Percentiles rank a stretch among this genome's conserved stretches.
Conservation (phyloP, 805 yeast species). For the Lipomyces sp. region DNA sequence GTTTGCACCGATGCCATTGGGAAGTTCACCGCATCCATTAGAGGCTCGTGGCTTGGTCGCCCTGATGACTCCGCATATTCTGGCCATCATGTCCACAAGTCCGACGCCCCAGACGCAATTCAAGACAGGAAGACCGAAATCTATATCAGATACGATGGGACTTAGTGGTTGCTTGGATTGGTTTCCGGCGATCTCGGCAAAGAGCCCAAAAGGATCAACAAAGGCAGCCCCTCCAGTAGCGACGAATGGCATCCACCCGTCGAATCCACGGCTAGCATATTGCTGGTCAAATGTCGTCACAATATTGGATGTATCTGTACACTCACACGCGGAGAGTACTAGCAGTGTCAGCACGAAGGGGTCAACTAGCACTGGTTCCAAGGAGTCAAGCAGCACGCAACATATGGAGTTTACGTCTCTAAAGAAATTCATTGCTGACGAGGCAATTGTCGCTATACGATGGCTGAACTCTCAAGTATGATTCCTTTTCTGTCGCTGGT, state of each 20-base stretch:
- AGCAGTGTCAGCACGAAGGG: conserved; percentile 35
- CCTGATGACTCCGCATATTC: conserved; percentile 49
- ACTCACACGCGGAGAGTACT: not conserved
- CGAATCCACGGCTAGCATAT: conserved; percentile 56
- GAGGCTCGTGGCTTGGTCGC: conserved; percentile 62
- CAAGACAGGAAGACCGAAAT: conserved; percentile 50
- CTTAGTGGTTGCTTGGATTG: conserved; percentile 52
- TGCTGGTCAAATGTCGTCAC: conserved; percentile 64
- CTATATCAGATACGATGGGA: conserved; percentile 33
- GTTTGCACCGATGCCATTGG: conserved; percentile 57
- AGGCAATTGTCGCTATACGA: conserved; percentile 50
- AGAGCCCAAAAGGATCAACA: not conserved
- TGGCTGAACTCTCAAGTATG: conserved; percentile 50
- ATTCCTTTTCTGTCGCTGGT: not conserved
- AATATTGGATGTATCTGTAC: conserved; percentile 46
- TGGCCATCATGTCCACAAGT: conserved; percentile 54
- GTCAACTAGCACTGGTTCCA: no score
- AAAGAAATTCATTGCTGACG: conserved; percentile 47
- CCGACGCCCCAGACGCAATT: conserved; percentile 54
- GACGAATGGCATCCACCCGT: conserved; percentile 24
- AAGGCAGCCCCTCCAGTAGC: not conserved
- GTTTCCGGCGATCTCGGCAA: conserved; percentile 53
- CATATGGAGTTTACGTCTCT: conserved; percentile 41
- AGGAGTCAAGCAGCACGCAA: no score
- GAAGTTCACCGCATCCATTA: conserved; percentile 50